Percentiles rank a stretch among this genome's conserved stretches.
These are phyloP conservation scores for Lachnellula cervina DNA, from an alignment of 2,329 filamentous ascomycete species.

Conservation along the genomic window DNA sequence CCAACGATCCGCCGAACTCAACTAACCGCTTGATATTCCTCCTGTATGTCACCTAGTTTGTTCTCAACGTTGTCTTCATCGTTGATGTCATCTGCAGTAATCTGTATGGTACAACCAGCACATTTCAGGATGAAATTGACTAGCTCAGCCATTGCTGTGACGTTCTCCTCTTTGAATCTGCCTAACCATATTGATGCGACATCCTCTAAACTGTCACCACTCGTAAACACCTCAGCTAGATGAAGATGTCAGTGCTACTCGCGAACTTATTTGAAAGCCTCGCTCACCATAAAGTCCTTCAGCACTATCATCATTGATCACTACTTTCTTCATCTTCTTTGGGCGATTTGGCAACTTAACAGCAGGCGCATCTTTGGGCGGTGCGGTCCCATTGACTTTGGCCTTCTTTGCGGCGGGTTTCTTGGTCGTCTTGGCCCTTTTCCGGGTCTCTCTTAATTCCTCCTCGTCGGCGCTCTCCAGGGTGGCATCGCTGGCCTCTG, in stretches of 20 bases:
- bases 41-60: slow-evolving; percentile 78
- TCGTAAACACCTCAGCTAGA: slow-evolving; percentile 59
- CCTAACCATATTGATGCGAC: slow-evolving; percentile 58
- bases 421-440: slow-evolving; percentile 36
- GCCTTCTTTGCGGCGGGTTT: slow-evolving; percentile 60
- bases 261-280: not conserved
- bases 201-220: slow-evolving; percentile 50
- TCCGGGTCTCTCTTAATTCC: slow-evolving; percentile 37
- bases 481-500: slow-evolving; percentile 36
- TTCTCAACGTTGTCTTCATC: slow-evolving; percentile 83
- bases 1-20: not conserved
- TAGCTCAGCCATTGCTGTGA: slow-evolving; percentile 54
- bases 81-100: slow-evolving; percentile 77
- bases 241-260: slow-evolving; percentile 19
- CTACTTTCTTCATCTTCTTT: slow-evolving; percentile 38
- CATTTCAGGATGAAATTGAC: slow-evolving; percentile 65
- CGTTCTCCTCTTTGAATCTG: slow-evolving; percentile 50
- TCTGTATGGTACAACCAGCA: slow-evolving; percentile 73
- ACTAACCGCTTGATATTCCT: slow-evolving; percentile 73
- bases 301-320: slow-evolving; percentile 36
- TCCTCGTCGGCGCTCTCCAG: slow-evolving; percentile 43
- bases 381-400: slow-evolving; percentile 56
- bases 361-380: slow-evolving; percentile 51
- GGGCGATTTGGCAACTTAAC: slow-evolving; percentile 32
- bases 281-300: slow-evolving; percentile 28